Evolutionary conservation across 192 early-diverging fungal genomes (phyloP).

Genomic region (Funneliformis mosseae): DNA sequence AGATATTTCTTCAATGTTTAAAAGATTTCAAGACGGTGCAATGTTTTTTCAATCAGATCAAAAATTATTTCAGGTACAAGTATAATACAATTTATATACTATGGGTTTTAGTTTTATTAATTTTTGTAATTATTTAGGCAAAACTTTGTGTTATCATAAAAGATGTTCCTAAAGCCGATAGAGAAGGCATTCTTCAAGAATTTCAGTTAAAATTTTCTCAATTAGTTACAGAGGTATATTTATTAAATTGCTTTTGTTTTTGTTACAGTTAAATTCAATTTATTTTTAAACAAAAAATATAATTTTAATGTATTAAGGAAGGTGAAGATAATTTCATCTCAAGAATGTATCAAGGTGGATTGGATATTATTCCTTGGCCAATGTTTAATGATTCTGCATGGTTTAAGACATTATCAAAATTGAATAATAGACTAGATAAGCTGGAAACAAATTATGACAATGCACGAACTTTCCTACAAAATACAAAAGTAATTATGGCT

Average conservation of each 20-base stretch:
- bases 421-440: slow-evolving; percentile 9
- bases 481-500: slow-evolving; percentile 20
- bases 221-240: background rate
- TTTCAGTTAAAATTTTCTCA: background rate
- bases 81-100: background rate
- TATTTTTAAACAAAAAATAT: no score
- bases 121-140: background rate
- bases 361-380: slow-evolving; percentile 31
- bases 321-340: slow-evolving; percentile 33
- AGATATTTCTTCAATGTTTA: slow-evolving; percentile 35
- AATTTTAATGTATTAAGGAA: slow-evolving; percentile 1
- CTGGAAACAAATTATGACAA: slow-evolving; percentile 10
- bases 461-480: background rate
- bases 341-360: background rate
- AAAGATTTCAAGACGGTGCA: slow-evolving; percentile 31
- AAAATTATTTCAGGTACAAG: slow-evolving; percentile 8
- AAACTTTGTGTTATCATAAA: slow-evolving; percentile 30
- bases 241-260: background rate
- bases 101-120: background rate
- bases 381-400: slow-evolving; percentile 21
- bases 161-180: slow-evolving; percentile 21
- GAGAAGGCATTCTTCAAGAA: slow-evolving; percentile 2
- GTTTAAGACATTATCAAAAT: background rate
- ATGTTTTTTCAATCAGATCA: background rate
- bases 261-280: no score